phyloP scores from a whole-genome alignment of 495 filamentous ascomycete species.

The Penicillium pancosmium region DNA sequence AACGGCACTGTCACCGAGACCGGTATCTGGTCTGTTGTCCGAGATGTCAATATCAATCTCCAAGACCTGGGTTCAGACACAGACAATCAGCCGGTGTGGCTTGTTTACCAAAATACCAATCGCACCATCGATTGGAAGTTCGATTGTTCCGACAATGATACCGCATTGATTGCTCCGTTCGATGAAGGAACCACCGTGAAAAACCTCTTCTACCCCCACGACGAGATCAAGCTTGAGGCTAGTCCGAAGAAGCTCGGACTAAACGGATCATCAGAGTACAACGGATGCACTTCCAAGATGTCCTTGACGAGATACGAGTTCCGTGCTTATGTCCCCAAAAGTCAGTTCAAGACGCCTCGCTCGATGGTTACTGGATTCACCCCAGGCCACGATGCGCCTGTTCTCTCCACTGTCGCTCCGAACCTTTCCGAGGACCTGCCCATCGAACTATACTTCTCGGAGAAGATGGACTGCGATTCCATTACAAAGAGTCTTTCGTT shows the following conservation, averaged over 20 bases:
- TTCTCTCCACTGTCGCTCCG: conserved; percentile 51
- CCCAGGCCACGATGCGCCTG: conserved; percentile 64
- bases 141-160: conserved; percentile 51
- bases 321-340: conserved; percentile 62
- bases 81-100: conserved; percentile 61
- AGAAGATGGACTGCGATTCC: conserved; percentile 62
- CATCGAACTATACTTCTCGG: conserved; percentile 61
- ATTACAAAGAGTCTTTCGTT: conserved; percentile 52
- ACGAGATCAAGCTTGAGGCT: conserved; percentile 51
- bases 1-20: conserved; percentile 56
- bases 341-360: conserved; percentile 46
- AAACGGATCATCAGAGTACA: conserved; percentile 44
- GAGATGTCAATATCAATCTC: conserved; percentile 45
- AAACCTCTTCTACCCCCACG: conserved; percentile 66
- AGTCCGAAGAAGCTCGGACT: conserved; percentile 40
- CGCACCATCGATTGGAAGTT: conserved; percentile 56
- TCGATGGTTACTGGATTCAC: conserved; percentile 67
- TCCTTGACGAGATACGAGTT: conserved; percentile 61
- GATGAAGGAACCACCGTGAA: conserved; percentile 55
- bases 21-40: conserved; percentile 67
- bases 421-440: conserved; percentile 47
- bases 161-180: conserved; percentile 61
- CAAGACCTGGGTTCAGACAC: conserved; percentile 49
- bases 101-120: conserved; percentile 66
- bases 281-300: conserved; percentile 59